Conservation (phyloP, 2,329 filamentous ascomycete genomes). For the Tolypocladium endophyticum region DNA sequence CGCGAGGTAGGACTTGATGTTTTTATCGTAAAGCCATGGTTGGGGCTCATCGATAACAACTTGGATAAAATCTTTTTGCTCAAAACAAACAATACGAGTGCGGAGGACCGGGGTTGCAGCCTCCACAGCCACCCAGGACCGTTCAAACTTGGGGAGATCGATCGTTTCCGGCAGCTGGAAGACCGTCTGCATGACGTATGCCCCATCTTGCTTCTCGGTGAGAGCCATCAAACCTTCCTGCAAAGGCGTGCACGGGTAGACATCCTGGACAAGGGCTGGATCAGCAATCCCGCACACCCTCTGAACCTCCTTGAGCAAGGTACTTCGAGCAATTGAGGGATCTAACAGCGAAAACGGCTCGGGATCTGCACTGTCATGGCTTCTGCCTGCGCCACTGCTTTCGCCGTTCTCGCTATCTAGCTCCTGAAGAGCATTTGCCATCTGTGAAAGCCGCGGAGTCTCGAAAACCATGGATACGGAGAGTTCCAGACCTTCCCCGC, state of each 20-base stretch:
- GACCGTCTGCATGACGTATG: slow-evolving; percentile 24
- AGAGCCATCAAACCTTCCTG: slow-evolving; percentile 29
- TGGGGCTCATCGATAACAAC: not conserved
- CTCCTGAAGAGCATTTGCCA: not conserved
- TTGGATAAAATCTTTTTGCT: not conserved
- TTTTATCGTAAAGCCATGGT: not conserved
- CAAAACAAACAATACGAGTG: not conserved
- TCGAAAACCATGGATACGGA: not conserved
- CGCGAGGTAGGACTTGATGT: not conserved
- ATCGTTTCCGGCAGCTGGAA: not conserved
- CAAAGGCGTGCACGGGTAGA: slow-evolving; percentile 28
- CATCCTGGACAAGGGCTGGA: slow-evolving; percentile 11
- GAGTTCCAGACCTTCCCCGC: not conserved
- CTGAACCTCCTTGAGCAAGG: not conserved
- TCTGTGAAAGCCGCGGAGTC: not conserved
- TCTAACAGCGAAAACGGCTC: not conserved
- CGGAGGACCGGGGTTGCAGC: not conserved
- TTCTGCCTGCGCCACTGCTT: not conserved
- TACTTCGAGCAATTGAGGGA: not conserved
- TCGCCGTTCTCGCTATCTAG: not conserved
- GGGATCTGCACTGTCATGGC: not conserved
- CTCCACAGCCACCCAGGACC: not conserved
- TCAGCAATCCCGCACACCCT: not conserved
- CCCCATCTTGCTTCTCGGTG: slow-evolving; percentile 18
- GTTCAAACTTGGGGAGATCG: not conserved